Percentiles rank a stretch among this genome's conserved stretches.
Evolutionary conservation across 2,329 filamentous ascomycete species (phyloP).

Genomic region (Thelonectria blattea): DNA sequence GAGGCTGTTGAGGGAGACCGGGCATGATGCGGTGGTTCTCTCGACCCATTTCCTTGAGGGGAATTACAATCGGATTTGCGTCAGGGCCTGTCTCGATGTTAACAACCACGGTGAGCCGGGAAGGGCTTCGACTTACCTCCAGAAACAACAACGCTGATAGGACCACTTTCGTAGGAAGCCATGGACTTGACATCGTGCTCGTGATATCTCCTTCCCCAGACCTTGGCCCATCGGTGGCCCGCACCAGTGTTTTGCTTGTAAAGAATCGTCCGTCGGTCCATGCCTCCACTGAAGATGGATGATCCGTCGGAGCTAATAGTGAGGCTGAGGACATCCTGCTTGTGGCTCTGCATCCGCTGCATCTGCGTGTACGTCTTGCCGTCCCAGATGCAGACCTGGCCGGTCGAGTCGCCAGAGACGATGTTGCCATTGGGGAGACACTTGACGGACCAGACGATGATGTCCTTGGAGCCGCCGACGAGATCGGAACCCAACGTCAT

Average conservation of each 20-base stretch:
- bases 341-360: slow-evolving; percentile 85
- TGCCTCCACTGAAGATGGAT: slow-evolving; percentile 86
- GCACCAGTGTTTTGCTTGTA: slow-evolving; percentile 72
- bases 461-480: slow-evolving; percentile 77
- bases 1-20: slow-evolving; percentile 80
- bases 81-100: slow-evolving; percentile 70
- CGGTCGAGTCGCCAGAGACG: slow-evolving; percentile 92
- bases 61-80: slow-evolving; percentile 80
- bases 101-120: neutral
- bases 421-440: slow-evolving; percentile 87
- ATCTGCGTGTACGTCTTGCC: slow-evolving; percentile 88
- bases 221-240: slow-evolving; percentile 77
- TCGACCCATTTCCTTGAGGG: slow-evolving; percentile 74
- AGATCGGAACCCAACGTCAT: slow-evolving; percentile 87
- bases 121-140: slow-evolving; percentile 70
- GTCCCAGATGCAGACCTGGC: slow-evolving; percentile 92
- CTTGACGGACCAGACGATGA: slow-evolving; percentile 93
- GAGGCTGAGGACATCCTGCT: slow-evolving; percentile 90
- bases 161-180: slow-evolving; percentile 84
- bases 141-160: slow-evolving; percentile 86
- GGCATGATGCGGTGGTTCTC: slow-evolving; percentile 84
- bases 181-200: slow-evolving; percentile 95
- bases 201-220: slow-evolving; percentile 87
- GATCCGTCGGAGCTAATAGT: slow-evolving; percentile 80
- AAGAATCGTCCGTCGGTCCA: slow-evolving; percentile 85